Base-by-base conservation (phyloP, 805 yeast species). In the Barnettozyma botsteinii region DNA sequence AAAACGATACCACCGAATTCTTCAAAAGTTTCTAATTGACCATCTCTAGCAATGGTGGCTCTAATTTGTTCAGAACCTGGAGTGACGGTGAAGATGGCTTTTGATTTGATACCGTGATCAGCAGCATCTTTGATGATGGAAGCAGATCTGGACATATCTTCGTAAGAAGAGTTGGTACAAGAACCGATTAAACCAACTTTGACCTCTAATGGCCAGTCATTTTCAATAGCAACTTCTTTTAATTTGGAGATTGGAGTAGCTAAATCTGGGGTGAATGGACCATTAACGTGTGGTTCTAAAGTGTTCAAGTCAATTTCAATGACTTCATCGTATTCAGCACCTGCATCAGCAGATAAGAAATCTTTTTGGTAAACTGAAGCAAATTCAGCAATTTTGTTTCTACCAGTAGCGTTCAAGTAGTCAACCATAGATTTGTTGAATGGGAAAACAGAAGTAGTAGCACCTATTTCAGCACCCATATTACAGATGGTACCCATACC, bases 391-490 rank as follows among this genome's bases (percentile, higher is more conserved):
- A 91, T 85, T 57, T 84, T 77, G 41, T 77, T 74, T 72, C 98
- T 85, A 54, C 79, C 80, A 44, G 98, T 91, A 42, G 94, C 93
- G 48, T 75, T 66, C 64, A 91, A 77, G 72, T 89, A 91, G 51
- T 82, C 84, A 63, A 70, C 78, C 85, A 85, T 89, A 50, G 91
- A 82, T 60, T 80, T 77, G 74, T 86, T 88, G 85, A 75, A 88
- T 64, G 98, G 98, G 94, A 89, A 89, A 46, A 85, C 86, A 35
- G 97, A 89, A 42, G 98, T 89, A 48, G 98, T 89, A 46, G 97
- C 97, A 71, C 98, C 98, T 55, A 89, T 88, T 71, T 89, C 98
- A 53, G 98, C 98, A 75, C 98, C 98, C 98, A 89, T 89, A 69
- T 89, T 89, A 77, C 98, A 89, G 70, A 89, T 89, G 56, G 98